Base-by-base conservation (phyloP, 1,284 basidiomycete genomes). In the Ustilago lituana region DNA sequence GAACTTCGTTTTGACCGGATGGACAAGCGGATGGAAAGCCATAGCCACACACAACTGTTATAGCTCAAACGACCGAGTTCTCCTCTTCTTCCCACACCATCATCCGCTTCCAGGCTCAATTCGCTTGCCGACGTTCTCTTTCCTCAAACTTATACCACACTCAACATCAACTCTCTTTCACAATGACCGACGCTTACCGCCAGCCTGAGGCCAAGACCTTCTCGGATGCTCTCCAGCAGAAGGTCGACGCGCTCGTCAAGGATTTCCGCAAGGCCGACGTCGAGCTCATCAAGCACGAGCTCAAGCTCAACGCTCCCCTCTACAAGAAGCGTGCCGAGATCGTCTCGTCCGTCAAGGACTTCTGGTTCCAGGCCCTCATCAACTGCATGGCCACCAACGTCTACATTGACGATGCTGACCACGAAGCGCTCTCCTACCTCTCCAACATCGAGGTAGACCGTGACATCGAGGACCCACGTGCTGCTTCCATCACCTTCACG, bases 371-470 rank as follows among this genome's bases (percentile, higher is more conserved):
- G 57, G 70, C 78, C 12, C 40, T 80, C 50, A 74, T 72, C 56
- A 79, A 80, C 70, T 77, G 74, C 58, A 71, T 77, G 52, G 63
- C 71, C 23, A 76, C 70, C 37, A 77, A 77, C 62, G 70, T 79
- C 38, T 80, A 78, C 73, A 74, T 80, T 40, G 77, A 79, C 43
- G 76, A 78, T 56, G 74, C 76, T 24, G 79, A 79, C 52, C 73
- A 78, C 40, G 68, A 71, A 9, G 71, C 72, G 35, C 73, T 81
- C 17, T 59, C 69, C 23, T 61, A 74, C 68, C 60, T 81, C 29
- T 76, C 64, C 50, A 69, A 71, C 58, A 47, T 79, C 44, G 47
- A 74, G 10, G 71, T 79, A 17, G 56, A 73, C 31, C 74, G 77
- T 50, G 62, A 77, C 26, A 23, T 62, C 12, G 56, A 67, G 14